phyloP scores from a whole-genome alignment of 2,329 filamentous ascomycete species.

The Epichloe glyceriae region DNA sequence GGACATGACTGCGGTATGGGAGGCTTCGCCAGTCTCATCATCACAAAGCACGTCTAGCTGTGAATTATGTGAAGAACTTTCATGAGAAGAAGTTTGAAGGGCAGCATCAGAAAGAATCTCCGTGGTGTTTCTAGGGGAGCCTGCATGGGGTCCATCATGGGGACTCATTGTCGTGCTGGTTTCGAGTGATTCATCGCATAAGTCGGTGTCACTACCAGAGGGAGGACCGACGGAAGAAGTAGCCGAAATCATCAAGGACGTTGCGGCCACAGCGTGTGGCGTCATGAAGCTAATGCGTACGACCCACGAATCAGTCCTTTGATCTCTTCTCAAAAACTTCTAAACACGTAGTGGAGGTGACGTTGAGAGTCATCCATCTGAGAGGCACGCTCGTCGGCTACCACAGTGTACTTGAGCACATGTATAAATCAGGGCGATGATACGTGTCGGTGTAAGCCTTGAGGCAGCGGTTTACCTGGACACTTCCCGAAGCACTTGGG shows the following conservation, averaged over 20 bases:
- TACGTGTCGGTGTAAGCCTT: not conserved
- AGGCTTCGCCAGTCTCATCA: not conserved
- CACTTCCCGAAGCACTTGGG: not conserved
- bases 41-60: not conserved
- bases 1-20: slow-evolving; percentile 20
- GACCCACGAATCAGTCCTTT: not conserved
- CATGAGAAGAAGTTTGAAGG: slow-evolving; percentile 2
- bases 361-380: not conserved
- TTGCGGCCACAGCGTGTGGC: not conserved
- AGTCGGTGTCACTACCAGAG: slow-evolving; percentile 5
- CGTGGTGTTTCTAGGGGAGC: slow-evolving; percentile 6
- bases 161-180: not conserved
- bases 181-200: slow-evolving; percentile 1
- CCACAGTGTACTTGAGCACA: not conserved
- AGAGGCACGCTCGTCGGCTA: not conserved
- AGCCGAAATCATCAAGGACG: slow-evolving; percentile 3
- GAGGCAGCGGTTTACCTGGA: not conserved
- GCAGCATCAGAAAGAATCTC: slow-evolving; percentile 10
- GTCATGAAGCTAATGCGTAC: not conserved
- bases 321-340: not conserved
- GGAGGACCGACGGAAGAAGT: not conserved
- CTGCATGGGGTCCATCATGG: not conserved
- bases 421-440: not conserved
- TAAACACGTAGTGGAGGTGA: not conserved
- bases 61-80: not conserved